phyloP scores from a whole-genome alignment of 805 yeast genomes.

The Kazachstania bromeliacearum region DNA sequence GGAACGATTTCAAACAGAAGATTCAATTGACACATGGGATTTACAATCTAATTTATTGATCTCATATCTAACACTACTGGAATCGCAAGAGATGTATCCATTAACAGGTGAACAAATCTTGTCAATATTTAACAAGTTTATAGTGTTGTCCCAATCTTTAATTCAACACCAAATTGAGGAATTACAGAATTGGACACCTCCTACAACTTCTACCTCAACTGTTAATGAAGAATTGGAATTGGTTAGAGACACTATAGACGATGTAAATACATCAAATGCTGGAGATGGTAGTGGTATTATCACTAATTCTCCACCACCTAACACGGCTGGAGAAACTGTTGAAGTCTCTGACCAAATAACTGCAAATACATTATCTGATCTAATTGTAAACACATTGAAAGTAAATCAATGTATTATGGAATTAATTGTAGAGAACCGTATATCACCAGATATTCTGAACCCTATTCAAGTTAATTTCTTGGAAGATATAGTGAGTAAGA shows the following conservation, averaged over 20 bases:
- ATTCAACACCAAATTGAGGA: slow-evolving; percentile 15
- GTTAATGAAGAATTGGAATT: background rate
- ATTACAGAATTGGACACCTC: slow-evolving; percentile 7
- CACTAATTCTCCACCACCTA: slow-evolving; percentile 2
- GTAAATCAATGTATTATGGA: slow-evolving; percentile 17
- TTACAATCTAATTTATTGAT: slow-evolving; percentile 24
- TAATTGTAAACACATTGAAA: slow-evolving; percentile 14
- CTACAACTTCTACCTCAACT: background rate
- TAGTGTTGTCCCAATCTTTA: slow-evolving; percentile 10
- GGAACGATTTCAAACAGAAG: slow-evolving; percentile 7
- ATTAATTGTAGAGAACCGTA: slow-evolving; percentile 10
- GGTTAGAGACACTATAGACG: slow-evolving; percentile 1
- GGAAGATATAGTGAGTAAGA: slow-evolving; percentile 12
- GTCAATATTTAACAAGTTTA: slow-evolving; percentile 12
- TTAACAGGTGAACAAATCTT: slow-evolving; percentile 13
- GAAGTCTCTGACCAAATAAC: slow-evolving; percentile 25
- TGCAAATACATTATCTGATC: slow-evolving; percentile 16
- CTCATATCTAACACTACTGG: slow-evolving; percentile 19
- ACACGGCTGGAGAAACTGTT: slow-evolving; percentile 11
- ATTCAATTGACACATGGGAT: slow-evolving; percentile 25
- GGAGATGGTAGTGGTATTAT: slow-evolving; percentile 15
- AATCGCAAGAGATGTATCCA: slow-evolving; percentile 9
- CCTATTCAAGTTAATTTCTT: slow-evolving; percentile 16
- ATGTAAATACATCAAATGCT: slow-evolving; percentile 3
- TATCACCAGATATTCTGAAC: slow-evolving; percentile 6